Evolutionary conservation across 2,329 filamentous ascomycete species (phyloP).

Genomic region (Phialocephala sp.): DNA sequence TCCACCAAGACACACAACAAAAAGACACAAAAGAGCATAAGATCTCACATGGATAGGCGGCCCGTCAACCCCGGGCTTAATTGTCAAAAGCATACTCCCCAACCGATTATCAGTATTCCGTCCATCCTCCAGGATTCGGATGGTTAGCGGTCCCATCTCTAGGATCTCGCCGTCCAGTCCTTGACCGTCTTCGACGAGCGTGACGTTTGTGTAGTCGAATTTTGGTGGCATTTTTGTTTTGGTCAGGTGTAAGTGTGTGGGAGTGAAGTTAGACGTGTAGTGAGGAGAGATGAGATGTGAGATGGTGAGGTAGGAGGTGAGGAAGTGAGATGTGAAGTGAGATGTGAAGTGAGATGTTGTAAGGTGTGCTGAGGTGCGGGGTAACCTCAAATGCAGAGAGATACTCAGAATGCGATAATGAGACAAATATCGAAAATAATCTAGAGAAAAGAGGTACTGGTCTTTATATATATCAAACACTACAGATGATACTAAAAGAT

Average conservation of each 20-base stretch:
- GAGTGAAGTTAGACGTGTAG: neutral
- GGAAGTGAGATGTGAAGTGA: neutral
- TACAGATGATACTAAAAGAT: too few species aligned
- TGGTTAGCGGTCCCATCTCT: constrained; percentile 54
- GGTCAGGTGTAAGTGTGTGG: neutral
- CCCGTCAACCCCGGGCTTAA: constrained; percentile 46
- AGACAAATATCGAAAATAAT: too few species aligned
- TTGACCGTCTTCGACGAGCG: constrained; percentile 51
- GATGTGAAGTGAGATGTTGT: neutral
- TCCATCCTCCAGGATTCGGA: constrained; percentile 44
- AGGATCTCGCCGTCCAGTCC: constrained; percentile 52
- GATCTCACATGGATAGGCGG: constrained; percentile 8
- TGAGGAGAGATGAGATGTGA: neutral
- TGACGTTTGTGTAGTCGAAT: neutral
- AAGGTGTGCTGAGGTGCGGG: neutral
- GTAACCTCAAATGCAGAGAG: neutral
- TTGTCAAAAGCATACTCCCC: constrained; percentile 53
- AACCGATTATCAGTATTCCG: constrained; percentile 52
- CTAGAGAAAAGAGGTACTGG: neutral
- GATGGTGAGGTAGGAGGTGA: neutral
- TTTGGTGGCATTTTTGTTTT: neutral
- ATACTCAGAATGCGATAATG: neutral
- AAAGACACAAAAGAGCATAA: too few species aligned
- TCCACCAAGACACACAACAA: too few species aligned
- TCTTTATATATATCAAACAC: too few species aligned